phyloP scores from a whole-genome alignment of 495 filamentous ascomycete species.

The Tuber magnatum region DNA sequence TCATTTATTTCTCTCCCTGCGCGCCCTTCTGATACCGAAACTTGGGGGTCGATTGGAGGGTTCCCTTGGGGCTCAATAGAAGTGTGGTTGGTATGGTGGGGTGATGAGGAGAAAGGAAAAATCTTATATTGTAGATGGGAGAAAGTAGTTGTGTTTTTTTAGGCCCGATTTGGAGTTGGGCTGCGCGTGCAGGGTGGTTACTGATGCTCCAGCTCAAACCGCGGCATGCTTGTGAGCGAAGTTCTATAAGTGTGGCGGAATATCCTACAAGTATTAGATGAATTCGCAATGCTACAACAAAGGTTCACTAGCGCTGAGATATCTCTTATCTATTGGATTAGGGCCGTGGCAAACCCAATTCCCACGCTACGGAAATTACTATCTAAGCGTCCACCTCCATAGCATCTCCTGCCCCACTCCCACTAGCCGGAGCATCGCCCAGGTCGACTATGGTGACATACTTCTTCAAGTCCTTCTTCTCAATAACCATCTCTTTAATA shows the following conservation, averaged over 20 bases:
- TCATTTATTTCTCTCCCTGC: too few relatives aligned
- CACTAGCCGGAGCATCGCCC: constrained; percentile 51
- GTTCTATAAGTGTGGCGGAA: not conserved
- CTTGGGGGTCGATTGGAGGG: not conserved
- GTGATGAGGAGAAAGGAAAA: not conserved
- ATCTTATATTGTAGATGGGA: not conserved
- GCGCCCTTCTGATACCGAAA: not conserved
- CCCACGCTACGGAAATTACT: not conserved
- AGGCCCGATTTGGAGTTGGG: not conserved
- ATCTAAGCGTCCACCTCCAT: constrained; percentile 87
- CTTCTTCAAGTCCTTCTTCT: constrained; percentile 85
- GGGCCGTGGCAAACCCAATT: not conserved
- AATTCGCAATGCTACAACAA: not conserved
- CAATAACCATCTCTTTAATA: constrained; percentile 88
- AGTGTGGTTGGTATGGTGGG: not conserved
- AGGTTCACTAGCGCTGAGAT: not conserved
- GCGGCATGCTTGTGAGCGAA: not conserved
- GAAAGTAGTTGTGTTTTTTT: not conserved
- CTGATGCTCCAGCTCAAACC: not conserved
- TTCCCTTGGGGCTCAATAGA: constrained; percentile 3
- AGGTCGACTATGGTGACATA: constrained; percentile 89
- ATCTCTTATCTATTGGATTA: not conserved
- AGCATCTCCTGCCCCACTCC: constrained; percentile 55
- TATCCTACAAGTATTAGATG: not conserved
- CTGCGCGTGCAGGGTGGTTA: not conserved